Percentiles rank a stretch among this genome's conserved stretches.
These are phyloP conservation scores for Lactarius hatsudake DNA, from an alignment of 768 basidiomycete species.

Conservation along the genomic window DNA sequence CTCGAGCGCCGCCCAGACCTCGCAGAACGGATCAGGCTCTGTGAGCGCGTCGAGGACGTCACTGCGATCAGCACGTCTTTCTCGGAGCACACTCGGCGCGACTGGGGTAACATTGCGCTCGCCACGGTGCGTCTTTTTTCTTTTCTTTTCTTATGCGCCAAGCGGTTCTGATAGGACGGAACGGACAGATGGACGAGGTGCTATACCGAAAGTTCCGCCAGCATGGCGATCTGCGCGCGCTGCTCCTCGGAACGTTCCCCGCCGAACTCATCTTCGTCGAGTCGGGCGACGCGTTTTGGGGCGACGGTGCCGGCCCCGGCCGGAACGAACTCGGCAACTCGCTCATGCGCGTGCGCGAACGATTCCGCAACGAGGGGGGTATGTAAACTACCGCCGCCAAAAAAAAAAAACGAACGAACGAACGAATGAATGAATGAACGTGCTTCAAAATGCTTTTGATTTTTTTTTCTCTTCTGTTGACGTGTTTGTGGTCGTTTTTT, in stretches of 20 bases:
- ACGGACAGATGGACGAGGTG: conserved; percentile 62
- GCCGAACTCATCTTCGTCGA: conserved; percentile 49
- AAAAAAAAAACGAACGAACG: no score
- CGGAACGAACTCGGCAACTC: conserved; percentile 63
- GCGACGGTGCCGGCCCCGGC: conserved; percentile 54
- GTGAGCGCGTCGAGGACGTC: conserved; percentile 41
- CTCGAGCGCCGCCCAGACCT: conserved; percentile 47
- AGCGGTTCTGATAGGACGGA: not conserved
- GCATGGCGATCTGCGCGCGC: conserved; percentile 53
- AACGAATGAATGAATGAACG: no score
- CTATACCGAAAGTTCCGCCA: conserved; percentile 68
- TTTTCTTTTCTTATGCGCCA: not conserved
- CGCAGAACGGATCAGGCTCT: conserved; percentile 54
- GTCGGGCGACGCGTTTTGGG: conserved; percentile 62
- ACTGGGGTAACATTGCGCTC: conserved; percentile 57
- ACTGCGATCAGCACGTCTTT: conserved; percentile 35
- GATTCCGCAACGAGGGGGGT: conserved; percentile 36
- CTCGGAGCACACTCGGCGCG: conserved; percentile 41
- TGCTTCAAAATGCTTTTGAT: not conserved
- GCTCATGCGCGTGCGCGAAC: conserved; percentile 53
- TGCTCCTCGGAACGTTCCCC: conserved; percentile 54
- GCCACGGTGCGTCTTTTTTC: conserved; percentile 42
- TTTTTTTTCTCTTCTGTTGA: not conserved
- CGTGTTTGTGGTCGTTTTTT: not conserved
- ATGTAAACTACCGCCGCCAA: not conserved